Evolutionary conservation across 2,329 filamentous ascomycete species (phyloP), one percentile per base, ranked within the genome.

Genomic region (Trichophyton equinum): DNA sequence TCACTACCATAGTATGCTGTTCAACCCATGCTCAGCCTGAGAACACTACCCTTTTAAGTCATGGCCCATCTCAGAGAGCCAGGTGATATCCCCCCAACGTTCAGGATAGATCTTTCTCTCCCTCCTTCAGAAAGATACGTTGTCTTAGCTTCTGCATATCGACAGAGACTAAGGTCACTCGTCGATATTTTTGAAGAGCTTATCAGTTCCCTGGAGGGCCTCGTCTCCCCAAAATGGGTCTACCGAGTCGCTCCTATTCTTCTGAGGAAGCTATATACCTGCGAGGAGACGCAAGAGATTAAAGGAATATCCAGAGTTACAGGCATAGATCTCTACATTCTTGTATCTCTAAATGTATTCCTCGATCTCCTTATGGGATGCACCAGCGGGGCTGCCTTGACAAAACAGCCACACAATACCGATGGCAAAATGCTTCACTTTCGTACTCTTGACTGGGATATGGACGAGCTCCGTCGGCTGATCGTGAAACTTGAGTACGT

Each of bases 311-410:
- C 78, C 27, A 68, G 73, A 27, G 75, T 71, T 1, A 77, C 77
- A 0, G 78, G 76, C 0, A 73, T 87, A 2, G 75, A 80, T 0
- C 74, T 86, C 68, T 82, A 84, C 64, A 70, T 86, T 0, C 74
- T 87, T 0, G 78, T 87, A 2, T 79, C 79, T 2, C 78, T 85
- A 65, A 87, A 87, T 65, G 81, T 82, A 1, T 71, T 86, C 1
- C 74, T 87, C 1, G 85, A 88, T 66, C 72, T 82, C 4, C 73
- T 87, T 40, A 79, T 87, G 71, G 85, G 84, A 1, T 87, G 85
- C 68, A 86, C 84, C 0, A 85, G 82, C 63, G 81, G 82, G 22
- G 81, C 76, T 15, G 72, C 71, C 1, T 67, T 68, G 44, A 64
- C 64, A 2, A 60, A 65, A 38, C 62, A 67, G 22, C 61, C 66